phyloP scores from a whole-genome alignment of 73 alveolate species.

The Breviolum minutum region DNA sequence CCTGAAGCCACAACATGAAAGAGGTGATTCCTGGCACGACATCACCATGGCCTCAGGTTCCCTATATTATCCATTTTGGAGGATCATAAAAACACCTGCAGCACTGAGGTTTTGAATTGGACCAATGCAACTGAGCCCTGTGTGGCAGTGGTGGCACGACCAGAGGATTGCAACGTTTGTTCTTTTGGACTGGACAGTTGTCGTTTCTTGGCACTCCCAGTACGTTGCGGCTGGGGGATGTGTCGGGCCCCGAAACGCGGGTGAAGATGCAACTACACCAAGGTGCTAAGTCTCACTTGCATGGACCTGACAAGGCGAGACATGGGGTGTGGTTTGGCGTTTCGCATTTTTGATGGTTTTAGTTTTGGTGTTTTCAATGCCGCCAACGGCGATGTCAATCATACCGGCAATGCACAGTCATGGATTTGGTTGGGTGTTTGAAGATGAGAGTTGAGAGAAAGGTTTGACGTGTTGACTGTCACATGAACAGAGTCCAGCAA shows the following conservation, averaged over 20 bases:
- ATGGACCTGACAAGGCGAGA: constrained; percentile 41
- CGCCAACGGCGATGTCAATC: too few relatives aligned
- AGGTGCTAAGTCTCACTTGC: constrained; percentile 20
- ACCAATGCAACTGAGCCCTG: constrained; percentile 65
- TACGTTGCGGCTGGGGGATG: background rate
- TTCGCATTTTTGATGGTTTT: too few relatives aligned
- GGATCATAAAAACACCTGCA: too few relatives aligned
- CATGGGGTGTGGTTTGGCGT: too few relatives aligned
- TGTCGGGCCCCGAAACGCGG: background rate
- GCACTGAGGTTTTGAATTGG: constrained; percentile 14
- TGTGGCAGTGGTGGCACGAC: constrained; percentile 36
- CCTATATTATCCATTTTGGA: too few relatives aligned
- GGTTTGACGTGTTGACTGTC: background rate
- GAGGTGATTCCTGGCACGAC: background rate
- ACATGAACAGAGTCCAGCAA: background rate
- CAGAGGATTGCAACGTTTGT: constrained; percentile 71
- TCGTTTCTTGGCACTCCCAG: background rate
- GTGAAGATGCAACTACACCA: background rate
- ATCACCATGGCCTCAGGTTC: too few relatives aligned
- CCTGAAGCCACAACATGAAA: too few relatives aligned
- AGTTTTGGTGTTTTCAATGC: too few relatives aligned
- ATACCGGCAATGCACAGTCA: too few relatives aligned
- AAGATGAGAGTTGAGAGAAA: background rate
- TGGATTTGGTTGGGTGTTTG: background rate
- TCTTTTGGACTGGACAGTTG: constrained; percentile 55